Percentiles rank a stretch among this genome's conserved stretches.
Evolutionary conservation across 768 basidiomycete species (phyloP).

Genomic region (Termitomyces titanicus): DNA sequence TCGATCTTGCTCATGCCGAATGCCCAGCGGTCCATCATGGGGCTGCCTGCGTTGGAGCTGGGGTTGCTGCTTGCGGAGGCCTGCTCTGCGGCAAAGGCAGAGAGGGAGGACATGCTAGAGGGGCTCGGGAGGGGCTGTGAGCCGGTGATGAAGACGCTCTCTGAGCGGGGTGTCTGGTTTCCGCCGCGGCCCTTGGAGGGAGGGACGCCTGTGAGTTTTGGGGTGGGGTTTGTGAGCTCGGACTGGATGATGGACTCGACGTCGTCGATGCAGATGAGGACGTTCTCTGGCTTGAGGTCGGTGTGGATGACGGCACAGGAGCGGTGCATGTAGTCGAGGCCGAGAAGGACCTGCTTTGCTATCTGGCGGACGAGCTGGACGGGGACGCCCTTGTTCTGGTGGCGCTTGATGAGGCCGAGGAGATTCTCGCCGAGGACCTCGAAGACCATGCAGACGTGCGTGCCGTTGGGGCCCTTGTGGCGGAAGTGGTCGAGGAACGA

Average conservation of each 20-base stretch:
- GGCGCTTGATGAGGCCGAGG: constrained; percentile 92
- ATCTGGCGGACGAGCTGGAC: constrained; percentile 93
- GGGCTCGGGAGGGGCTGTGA: constrained; percentile 92
- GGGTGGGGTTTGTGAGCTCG: constrained; percentile 64
- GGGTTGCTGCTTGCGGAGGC: not conserved
- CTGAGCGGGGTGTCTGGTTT: constrained; percentile 89
- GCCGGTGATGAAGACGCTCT: constrained; percentile 79
- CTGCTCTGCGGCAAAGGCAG: constrained; percentile 12
- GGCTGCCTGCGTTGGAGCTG: constrained; percentile 39
- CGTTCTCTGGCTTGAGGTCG: constrained; percentile 97
- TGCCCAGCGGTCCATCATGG: constrained; percentile 78
- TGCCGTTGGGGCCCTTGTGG: constrained; percentile 95
- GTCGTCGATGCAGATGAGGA: constrained; percentile 94
- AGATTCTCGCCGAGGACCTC: constrained; percentile 98
- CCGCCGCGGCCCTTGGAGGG: constrained; percentile 91
- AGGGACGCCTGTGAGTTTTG: constrained; percentile 88
- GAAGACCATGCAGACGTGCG: constrained; percentile 99
- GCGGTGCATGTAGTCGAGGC: constrained; percentile 96
- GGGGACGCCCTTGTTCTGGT: constrained; percentile 97
- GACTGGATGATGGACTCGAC: constrained; percentile 90
- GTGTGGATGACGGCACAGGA: constrained; percentile 98
- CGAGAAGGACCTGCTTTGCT: constrained; percentile 92
- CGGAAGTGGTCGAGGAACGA: constrained; percentile 97
- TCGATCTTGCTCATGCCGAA: constrained; percentile 90
- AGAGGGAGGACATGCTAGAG: constrained; percentile 38